Evolutionary conservation across 2,329 filamentous ascomycete genomes (phyloP), one percentile per base, ranked within the genome.

Genomic region (Hypoxylon sp.): DNA sequence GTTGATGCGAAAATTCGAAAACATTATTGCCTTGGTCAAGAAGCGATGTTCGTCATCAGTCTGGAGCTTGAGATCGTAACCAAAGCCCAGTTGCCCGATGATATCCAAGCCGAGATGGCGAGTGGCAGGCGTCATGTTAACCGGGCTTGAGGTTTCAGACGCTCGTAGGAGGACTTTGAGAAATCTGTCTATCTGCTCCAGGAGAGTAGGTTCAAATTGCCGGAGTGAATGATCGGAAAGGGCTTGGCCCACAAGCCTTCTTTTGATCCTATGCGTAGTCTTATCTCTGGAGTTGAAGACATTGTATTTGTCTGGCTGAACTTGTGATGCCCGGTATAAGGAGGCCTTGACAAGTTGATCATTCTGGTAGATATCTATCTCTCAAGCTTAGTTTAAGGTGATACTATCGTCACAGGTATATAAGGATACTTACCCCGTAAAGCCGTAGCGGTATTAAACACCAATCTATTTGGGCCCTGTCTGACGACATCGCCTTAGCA

Each of bases 21-120:
- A 17, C 45, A 28, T 23, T 30, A 49, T 25, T 49, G 7, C 50
- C 30, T 53, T 53, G 9, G 32, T 28, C 32, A 61, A 23, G 36
- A 61, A 52, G 21, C 58, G 58, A 32, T 53, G 10, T n/a, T 41
- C 25, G 6, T 53, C 36, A 10, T 34, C n/a, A 13, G 49, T 46
- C n/a, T 48, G 58, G 17, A 23, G 19, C 5, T 23, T 21, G 5
- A 61, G 58, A 5, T 30, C 34, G 28, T 43, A 61, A 14, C 58
- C 58, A 38, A 61, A 61, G 23, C 48, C 49, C 2, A 61, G 36
- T 5, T 61, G 32, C n/a, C 48, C 49, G 38, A 61, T 23, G 2
- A 25, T 25, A 28, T 61, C 58, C 10, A 53, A 11, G 13, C 34
- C 48, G 23, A 61, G 58, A 23, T 53, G 23, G 4, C 36, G 48